phyloP scores from a whole-genome alignment of 306 rosid genomes.

The Macrotyloma uniflorum region DNA sequence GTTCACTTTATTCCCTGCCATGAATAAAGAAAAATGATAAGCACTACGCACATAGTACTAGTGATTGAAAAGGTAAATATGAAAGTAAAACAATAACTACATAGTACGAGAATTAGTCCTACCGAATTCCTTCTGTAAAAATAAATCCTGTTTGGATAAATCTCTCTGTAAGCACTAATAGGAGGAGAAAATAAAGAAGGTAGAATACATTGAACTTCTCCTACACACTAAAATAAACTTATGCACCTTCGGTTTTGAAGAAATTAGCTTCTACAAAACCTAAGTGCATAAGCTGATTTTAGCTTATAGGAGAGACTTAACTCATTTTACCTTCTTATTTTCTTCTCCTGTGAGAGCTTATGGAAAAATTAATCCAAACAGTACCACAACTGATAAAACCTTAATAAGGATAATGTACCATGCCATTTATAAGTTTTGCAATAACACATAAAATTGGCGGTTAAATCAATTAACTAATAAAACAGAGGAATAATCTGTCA shows the following conservation, averaged over 20 bases:
- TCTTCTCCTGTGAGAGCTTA: not conserved
- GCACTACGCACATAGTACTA: not conserved
- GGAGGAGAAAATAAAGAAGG: not conserved
- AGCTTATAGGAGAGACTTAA: no score
- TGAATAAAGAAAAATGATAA: not conserved
- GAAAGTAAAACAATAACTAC: not conserved
- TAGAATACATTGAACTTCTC: not conserved
- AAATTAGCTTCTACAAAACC: not conserved
- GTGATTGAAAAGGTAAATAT: not conserved
- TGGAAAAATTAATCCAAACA: not conserved
- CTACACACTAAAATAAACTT: not conserved
- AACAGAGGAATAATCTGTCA: conserved; percentile 19
- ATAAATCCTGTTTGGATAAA: not conserved
- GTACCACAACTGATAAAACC: not conserved
- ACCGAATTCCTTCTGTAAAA: not conserved
- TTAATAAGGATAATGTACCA: not conserved
- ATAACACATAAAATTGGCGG: not conserved
- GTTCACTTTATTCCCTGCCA: conserved; percentile 92
- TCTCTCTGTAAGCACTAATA: not conserved
- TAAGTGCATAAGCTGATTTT: not conserved
- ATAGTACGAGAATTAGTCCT: not conserved
- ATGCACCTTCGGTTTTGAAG: not conserved
- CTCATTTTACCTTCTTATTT: not conserved
- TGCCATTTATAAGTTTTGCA: not conserved
- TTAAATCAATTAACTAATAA: not conserved